phyloP scores from a whole-genome alignment of 441 rosid species.

The Eugenia klotzschiana region DNA sequence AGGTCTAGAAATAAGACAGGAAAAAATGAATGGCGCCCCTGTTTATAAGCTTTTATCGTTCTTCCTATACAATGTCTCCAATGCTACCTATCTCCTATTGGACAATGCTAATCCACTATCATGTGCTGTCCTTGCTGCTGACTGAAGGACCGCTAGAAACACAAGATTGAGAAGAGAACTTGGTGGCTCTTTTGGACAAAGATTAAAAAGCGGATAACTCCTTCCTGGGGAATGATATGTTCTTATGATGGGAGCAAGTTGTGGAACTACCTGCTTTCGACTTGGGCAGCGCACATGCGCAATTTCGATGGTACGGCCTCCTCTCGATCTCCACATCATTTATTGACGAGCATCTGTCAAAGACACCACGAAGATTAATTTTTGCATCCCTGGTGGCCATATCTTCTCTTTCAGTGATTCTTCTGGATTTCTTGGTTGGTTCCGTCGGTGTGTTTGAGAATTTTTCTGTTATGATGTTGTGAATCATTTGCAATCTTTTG shows the following conservation, averaged over 20 bases:
- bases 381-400: constrained; percentile 10
- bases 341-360: constrained; percentile 2
- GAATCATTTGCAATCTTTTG: neutral
- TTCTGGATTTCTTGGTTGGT: neutral
- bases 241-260: neutral
- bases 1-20: neutral
- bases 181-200: neutral
- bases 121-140: neutral
- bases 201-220: neutral
- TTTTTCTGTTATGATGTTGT: too few relatives aligned
- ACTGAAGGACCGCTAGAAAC: neutral
- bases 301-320: too few relatives aligned
- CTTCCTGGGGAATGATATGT: too few relatives aligned
- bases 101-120: neutral
- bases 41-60: neutral
- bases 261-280: too few relatives aligned
- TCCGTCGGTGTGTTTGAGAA: neutral
- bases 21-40: neutral
- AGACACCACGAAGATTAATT: constrained; percentile 34
- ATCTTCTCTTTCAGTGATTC: neutral
- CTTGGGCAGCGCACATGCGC: too few relatives aligned
- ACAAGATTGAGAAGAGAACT: constrained; percentile 5
- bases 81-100: neutral
- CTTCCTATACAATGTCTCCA: neutral
- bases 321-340: neutral